A percentile compares a stretch with the other conserved stretches of the same genome.
phyloP scores from a whole-genome alignment of 1,284 basidiomycete genomes.

The Phellopilus nigrolimitatus region DNA sequence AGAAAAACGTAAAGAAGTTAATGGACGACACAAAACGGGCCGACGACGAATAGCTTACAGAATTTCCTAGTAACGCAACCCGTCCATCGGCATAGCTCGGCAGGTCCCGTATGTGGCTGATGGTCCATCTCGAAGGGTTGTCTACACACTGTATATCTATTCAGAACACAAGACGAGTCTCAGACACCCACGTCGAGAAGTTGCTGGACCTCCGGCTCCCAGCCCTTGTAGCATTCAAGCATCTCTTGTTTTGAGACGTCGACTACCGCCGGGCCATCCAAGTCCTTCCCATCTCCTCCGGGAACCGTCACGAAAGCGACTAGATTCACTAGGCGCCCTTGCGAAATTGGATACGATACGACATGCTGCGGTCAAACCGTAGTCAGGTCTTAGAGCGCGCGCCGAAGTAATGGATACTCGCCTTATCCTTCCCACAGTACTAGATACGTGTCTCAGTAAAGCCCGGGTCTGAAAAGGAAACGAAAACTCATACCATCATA shows the following conservation, averaged over 20 bases:
- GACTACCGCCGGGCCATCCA: conserved; percentile 25
- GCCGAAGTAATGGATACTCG: conserved; percentile 24
- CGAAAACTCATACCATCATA: conserved; percentile 15
- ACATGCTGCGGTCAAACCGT: conserved; percentile 29
- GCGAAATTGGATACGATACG: conserved; percentile 27
- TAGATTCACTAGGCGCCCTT: conserved; percentile 25
- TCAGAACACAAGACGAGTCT: conserved; percentile 12
- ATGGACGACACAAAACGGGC: too few species aligned
- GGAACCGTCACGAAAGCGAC: conserved; percentile 24
- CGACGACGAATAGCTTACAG: conserved; percentile 21
- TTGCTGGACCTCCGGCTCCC: conserved; percentile 26
- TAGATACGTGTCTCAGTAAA: conserved; percentile 19
- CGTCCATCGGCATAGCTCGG: conserved; percentile 24
- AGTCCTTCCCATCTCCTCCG: conserved; percentile 23
- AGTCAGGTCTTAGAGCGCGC: conserved; percentile 29
- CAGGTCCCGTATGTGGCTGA: conserved; percentile 24
- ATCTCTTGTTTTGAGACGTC: conserved; percentile 25
- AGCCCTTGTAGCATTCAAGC: conserved; percentile 23
- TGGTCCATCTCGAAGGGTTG: conserved; percentile 26
- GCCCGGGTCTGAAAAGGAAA: background rate
- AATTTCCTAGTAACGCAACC: conserved; percentile 27
- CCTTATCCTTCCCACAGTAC: conserved; percentile 43
- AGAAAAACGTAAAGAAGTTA: too few species aligned
- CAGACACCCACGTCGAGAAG: conserved; percentile 24
- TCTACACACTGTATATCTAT: conserved; percentile 25